A percentile compares a stretch with the other conserved stretches of the same genome.
Conservation (phyloP, 1,284 basidiomycete genomes). For the Moesziomyces aphidis region DNA sequence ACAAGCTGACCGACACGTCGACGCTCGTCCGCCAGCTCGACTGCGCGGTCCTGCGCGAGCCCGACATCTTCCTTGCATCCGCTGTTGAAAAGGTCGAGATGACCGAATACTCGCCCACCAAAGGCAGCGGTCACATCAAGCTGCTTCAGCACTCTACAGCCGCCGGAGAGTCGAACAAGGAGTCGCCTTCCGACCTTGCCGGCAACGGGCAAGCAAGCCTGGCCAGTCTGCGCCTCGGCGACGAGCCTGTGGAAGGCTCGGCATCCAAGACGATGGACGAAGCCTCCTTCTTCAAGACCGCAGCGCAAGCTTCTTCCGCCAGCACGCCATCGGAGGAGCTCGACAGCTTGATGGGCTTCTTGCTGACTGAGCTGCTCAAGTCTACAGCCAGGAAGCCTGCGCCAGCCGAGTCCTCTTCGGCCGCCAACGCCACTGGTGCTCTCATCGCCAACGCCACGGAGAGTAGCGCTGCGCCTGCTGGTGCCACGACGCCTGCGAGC, state of each 20-base stretch:
- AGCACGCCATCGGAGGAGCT: constrained; percentile 32
- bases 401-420: background rate
- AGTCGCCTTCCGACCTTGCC: constrained; percentile 45
- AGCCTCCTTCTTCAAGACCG: constrained; percentile 33
- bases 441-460: background rate
- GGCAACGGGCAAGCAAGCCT: constrained; percentile 44
- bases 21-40: constrained; percentile 82
- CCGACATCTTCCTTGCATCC: constrained; percentile 80
- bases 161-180: constrained; percentile 14
- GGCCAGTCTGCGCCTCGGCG: constrained; percentile 51
- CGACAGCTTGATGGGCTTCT: constrained; percentile 78
- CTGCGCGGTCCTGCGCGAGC: constrained; percentile 84
- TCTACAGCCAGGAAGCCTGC: constrained; percentile 20
- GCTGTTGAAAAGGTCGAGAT: constrained; percentile 56
- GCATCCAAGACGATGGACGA: constrained; percentile 39
- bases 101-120: constrained; percentile 50
- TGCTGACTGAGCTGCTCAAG: constrained; percentile 78
- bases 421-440: background rate
- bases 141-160: constrained; percentile 23
- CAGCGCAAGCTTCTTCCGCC: constrained; percentile 8
- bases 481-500: background rate
- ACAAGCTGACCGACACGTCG: constrained; percentile 74
- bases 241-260: constrained; percentile 76
- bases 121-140: constrained; percentile 47
- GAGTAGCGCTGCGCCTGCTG: background rate